These are phyloP conservation scores for Mallotus japonicus DNA, from an alignment of 441 rosid species.

Conservation along the genomic window DNA sequence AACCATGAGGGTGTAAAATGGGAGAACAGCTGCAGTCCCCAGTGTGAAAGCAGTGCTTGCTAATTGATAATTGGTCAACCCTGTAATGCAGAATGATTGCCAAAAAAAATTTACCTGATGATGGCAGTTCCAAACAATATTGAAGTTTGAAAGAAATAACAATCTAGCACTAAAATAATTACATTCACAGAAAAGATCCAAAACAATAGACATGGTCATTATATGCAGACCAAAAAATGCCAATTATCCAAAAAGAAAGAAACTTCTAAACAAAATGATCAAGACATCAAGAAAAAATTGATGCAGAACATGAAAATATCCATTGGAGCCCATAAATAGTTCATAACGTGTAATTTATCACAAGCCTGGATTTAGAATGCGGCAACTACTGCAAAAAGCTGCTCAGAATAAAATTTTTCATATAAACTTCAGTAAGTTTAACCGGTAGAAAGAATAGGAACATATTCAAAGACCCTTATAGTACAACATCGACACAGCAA, in stretches of 20 bases:
- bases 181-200: background rate
- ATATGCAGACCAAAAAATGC: background rate
- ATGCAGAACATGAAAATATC: background rate
- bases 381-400: background rate
- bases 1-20: slow-evolving; percentile 90
- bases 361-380: background rate
- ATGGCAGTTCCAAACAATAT: background rate
- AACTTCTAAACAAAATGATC: background rate
- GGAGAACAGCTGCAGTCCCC: slow-evolving; percentile 83
- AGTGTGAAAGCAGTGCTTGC: slow-evolving; percentile 63
- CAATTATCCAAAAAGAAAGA: background rate
- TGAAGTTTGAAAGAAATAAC: background rate
- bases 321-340: background rate
- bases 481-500: background rate
- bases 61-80: slow-evolving; percentile 61
- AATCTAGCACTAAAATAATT: background rate
- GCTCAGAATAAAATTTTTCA: background rate
- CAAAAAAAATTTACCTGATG: background rate
- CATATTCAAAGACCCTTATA: background rate
- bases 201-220: background rate
- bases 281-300: background rate
- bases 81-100: slow-evolving; percentile 34
- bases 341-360: background rate
- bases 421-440: background rate
- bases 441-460: background rate